phyloP scores from a whole-genome alignment of 208 protist species.

The Crithidia fasciculata region DNA sequence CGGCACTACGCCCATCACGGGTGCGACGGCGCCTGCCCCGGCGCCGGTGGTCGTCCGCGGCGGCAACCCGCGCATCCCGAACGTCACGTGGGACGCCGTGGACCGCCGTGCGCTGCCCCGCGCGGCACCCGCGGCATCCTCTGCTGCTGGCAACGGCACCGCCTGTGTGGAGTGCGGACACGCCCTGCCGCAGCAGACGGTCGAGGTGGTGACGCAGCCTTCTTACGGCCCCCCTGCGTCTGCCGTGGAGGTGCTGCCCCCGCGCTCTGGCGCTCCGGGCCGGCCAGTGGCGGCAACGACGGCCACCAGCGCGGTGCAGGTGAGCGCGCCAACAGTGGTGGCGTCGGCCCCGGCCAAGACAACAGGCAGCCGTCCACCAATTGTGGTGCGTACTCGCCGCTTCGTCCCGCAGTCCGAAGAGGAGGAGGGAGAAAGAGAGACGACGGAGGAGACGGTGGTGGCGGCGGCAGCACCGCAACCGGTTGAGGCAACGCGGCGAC shows the following conservation, averaged over 20 bases:
- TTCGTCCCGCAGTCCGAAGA: slow-evolving; percentile 25
- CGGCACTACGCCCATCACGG: slow-evolving; percentile 24
- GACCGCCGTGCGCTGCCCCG: slow-evolving; percentile 6
- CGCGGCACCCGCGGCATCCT: background rate
- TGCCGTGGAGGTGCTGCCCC: background rate
- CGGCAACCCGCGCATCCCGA: slow-evolving; percentile 21
- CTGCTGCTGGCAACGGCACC: background rate
- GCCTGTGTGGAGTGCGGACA: slow-evolving; percentile 13
- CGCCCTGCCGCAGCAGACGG: background rate
- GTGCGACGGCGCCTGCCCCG: background rate
- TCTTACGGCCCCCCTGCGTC: background rate
- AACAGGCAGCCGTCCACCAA: slow-evolving; percentile 26
- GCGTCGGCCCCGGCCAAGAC: slow-evolving; percentile 26
- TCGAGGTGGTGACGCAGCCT: background rate
- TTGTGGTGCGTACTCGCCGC: slow-evolving; percentile 38
- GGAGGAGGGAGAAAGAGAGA: background rate
- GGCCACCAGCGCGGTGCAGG: background rate
- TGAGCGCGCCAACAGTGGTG: slow-evolving; percentile 13
- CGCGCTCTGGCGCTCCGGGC: background rate
- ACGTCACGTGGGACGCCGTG: slow-evolving; percentile 24
- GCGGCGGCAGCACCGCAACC: slow-evolving; percentile 1
- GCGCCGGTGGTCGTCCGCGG: background rate
- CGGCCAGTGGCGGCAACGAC: slow-evolving; percentile 9
- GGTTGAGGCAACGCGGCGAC: slow-evolving; percentile 21
- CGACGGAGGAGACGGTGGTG: background rate